Evolutionary conservation across 2,329 filamentous ascomycete genomes (phyloP).

Genomic region (Xylariaceae sp.): DNA sequence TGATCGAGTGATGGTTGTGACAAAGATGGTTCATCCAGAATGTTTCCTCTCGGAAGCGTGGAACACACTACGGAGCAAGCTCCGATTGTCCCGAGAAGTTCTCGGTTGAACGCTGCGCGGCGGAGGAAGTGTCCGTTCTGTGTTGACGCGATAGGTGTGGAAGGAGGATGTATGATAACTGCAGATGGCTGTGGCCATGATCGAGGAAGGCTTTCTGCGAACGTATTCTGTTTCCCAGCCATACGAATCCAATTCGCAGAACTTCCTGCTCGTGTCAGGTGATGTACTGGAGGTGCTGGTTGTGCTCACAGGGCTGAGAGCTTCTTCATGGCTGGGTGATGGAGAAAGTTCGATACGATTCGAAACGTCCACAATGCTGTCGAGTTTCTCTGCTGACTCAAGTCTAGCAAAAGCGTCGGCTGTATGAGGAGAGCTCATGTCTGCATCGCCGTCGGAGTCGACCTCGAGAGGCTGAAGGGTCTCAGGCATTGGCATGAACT

Average conservation of each 20-base stretch:
- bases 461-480: constrained; percentile 19
- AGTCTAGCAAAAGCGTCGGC: too few relatives aligned
- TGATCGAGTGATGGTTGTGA: too few relatives aligned
- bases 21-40: too few relatives aligned
- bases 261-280: constrained; percentile 22
- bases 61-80: constrained; percentile 26
- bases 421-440: not conserved
- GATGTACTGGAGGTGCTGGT: too few relatives aligned
- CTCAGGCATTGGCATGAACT: constrained; percentile 16
- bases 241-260: constrained; percentile 40
- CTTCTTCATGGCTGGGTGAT: constrained; percentile 28
- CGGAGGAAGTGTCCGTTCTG: too few relatives aligned
- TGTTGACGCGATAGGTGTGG: too few relatives aligned
- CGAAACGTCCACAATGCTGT: constrained; percentile 31
- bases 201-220: constrained; percentile 18
- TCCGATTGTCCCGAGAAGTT: constrained; percentile 22
- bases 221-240: constrained; percentile 52
- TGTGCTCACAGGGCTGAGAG: constrained; percentile 16
- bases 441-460: constrained; percentile 27
- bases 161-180: not conserved
- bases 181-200: constrained; percentile 18
- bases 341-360: constrained; percentile 39
- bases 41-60: too few relatives aligned
- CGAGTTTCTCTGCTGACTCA: not conserved
- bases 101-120: too few relatives aligned